Evolutionary conservation across 345 rosid species (phyloP).

Genomic region (Ceriops decandra): DNA sequence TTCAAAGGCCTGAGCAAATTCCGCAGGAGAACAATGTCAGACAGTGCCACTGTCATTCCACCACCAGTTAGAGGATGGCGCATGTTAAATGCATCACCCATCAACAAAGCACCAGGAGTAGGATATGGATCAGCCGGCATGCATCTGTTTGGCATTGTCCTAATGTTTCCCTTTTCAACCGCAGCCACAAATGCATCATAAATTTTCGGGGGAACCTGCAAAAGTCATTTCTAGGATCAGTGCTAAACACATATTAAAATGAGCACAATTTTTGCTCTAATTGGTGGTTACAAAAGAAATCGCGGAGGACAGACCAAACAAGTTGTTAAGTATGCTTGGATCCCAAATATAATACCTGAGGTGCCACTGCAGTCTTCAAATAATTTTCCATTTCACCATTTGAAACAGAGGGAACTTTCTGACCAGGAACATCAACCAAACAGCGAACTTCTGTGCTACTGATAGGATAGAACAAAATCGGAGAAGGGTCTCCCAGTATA

Average conservation of each 20-base stretch:
- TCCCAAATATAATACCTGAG: slow-evolving; percentile 31
- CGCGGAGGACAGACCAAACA: not conserved
- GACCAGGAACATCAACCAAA: slow-evolving; percentile 63
- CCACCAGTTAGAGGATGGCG: slow-evolving; percentile 66
- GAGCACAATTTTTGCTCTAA: not conserved
- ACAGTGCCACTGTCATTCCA: slow-evolving; percentile 61
- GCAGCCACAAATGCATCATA: slow-evolving; percentile 39
- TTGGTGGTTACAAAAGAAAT: not conserved
- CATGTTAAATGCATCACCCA: slow-evolving; percentile 62
- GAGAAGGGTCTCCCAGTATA: slow-evolving; percentile 55
- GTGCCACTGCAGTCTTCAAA: slow-evolving; percentile 48
- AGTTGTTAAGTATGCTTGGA: not conserved
- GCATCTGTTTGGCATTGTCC: slow-evolving; percentile 56
- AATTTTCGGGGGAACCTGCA: slow-evolving; percentile 43
- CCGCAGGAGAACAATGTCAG: slow-evolving; percentile 48
- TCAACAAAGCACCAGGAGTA: slow-evolving; percentile 47
- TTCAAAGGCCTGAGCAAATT: slow-evolving; percentile 44
- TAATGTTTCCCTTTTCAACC: slow-evolving; percentile 42
- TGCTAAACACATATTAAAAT: not conserved
- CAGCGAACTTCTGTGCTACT: slow-evolving; percentile 64
- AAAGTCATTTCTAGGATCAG: not conserved
- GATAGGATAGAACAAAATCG: slow-evolving; percentile 53
- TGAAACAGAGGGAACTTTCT: slow-evolving; percentile 56
- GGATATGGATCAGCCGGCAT: slow-evolving; percentile 56
- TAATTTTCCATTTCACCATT: slow-evolving; percentile 65